phyloP scores from a whole-genome alignment of 441 rosid genomes.

The Hura crepitans region DNA sequence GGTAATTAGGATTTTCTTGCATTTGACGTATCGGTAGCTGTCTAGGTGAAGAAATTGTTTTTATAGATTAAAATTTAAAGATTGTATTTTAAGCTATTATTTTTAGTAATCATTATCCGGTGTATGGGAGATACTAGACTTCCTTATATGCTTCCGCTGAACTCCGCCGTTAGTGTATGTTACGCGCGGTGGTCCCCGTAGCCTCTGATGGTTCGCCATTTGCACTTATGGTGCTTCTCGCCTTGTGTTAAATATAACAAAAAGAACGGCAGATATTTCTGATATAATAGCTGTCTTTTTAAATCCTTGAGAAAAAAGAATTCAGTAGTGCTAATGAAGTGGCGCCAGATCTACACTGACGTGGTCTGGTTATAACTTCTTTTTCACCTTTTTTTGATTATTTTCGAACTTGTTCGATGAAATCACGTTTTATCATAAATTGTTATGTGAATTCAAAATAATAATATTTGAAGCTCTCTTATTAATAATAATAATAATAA shows the following conservation, averaged over 20 bases:
- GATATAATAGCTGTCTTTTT: conserved; percentile 43
- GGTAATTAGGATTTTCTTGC: conserved; percentile 16
- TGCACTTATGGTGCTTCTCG: neutral
- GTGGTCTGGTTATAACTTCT: conserved; percentile 6
- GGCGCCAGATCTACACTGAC: conserved; percentile 39
- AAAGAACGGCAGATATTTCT: conserved; percentile 38
- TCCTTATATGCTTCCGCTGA: neutral
- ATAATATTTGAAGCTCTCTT: no score
- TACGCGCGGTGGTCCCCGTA: conserved; percentile 16
- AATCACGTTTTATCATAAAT: conserved; percentile 4
- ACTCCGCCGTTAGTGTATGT: conserved; percentile 5
- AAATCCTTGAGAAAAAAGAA: conserved; percentile 14
- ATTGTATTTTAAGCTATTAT: neutral
- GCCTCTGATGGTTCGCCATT: neutral
- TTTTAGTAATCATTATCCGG: conserved; percentile 2
- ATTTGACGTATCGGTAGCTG: conserved; percentile 14
- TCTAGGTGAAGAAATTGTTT: neutral
- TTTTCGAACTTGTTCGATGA: neutral
- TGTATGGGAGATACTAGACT: neutral
- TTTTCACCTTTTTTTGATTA: neutral
- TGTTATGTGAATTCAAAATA: neutral
- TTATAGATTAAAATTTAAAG: conserved; percentile 2
- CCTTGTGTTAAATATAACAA: conserved; percentile 30
- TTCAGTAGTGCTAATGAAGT: conserved; percentile 32
- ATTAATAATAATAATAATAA: no score